Percentiles rank a stretch among this genome's conserved stretches.
phyloP scores from a whole-genome alignment of 306 rosid species.

The Boehmeria nivea region DNA sequence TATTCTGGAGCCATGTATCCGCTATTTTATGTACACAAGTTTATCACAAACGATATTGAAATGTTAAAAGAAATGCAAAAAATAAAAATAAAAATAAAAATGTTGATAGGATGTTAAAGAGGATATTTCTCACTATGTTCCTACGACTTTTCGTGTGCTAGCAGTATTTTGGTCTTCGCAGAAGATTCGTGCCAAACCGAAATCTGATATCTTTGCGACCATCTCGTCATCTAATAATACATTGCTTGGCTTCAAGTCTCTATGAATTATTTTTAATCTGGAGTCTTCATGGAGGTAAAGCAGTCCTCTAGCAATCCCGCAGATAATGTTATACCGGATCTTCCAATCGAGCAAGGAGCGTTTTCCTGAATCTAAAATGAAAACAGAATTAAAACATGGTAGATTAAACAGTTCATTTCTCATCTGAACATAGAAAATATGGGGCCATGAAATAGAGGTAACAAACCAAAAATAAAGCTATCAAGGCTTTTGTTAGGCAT shows the following conservation, averaged over 20 bases:
- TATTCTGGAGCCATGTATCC: constrained; percentile 63
- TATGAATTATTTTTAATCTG: constrained; percentile 27
- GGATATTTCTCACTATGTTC: constrained; percentile 3
- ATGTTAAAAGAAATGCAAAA: background rate
- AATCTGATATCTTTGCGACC: constrained; percentile 34
- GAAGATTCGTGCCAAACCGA: constrained; percentile 19
- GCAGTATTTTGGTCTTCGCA: constrained; percentile 5
- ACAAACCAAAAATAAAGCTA: constrained; percentile 23
- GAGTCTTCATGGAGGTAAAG: constrained; percentile 35
- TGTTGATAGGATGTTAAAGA: background rate
- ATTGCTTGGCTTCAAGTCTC: constrained; percentile 32
- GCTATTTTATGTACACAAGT: constrained; percentile 18
- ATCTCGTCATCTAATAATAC: constrained; percentile 24
- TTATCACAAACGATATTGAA: too few species aligned
- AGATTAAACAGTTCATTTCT: background rate
- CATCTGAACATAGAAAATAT: background rate
- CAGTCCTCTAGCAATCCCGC: constrained; percentile 25
- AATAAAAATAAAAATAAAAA: background rate
- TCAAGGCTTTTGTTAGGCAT: constrained; percentile 36
- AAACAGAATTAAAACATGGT: background rate
- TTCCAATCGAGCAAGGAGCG: constrained; percentile 20
- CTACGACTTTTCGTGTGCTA: constrained; percentile 7
- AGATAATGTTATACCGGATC: constrained; percentile 25
- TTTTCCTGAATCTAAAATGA: background rate
- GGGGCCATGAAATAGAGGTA: background rate